Evolutionary conservation across 805 yeast genomes (phyloP).

Genomic region (Candida alai): DNA sequence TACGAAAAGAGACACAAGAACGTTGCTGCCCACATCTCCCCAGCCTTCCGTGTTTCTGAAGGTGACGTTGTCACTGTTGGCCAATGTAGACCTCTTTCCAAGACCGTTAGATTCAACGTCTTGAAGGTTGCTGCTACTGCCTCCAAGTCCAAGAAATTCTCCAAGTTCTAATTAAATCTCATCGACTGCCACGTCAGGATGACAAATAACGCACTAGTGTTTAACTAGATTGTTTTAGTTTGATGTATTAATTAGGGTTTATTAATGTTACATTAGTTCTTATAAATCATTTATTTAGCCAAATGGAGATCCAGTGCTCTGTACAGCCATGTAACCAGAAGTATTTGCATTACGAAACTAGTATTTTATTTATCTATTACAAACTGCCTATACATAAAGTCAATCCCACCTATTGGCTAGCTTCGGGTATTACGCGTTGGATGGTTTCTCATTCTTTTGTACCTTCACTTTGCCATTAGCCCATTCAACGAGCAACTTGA

Average conservation of each 20-base stretch:
- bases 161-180: constrained; percentile 96
- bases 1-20: constrained; percentile 99
- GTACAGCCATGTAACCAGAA: too few relatives aligned
- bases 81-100: constrained; percentile 99
- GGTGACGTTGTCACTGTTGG: constrained; percentile 99
- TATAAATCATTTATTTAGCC: too few relatives aligned
- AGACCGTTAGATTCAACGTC: constrained; percentile 99
- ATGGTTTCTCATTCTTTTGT: constrained; percentile 52
- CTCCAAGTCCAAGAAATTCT: constrained; percentile 90
- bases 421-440: constrained; percentile 47
- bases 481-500: constrained; percentile 56
- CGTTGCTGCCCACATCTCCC: constrained; percentile 99
- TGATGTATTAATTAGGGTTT: constrained; percentile 5
- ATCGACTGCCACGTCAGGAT: constrained; percentile 3
- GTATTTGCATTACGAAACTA: too few relatives aligned
- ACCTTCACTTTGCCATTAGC: constrained; percentile 50
- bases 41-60: constrained; percentile 99
- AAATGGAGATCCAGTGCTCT: too few relatives aligned
- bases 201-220: constrained; percentile 5
- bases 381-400: not conserved
- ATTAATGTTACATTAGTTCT: constrained; percentile 10
- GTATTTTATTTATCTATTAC: not conserved
- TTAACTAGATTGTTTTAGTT: not conserved
- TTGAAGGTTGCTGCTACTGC: constrained; percentile 88
- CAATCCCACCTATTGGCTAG: constrained; percentile 1